Evolutionary conservation across 2,329 filamentous ascomycete species (phyloP).

Genomic region (Monosporascus sp.): DNA sequence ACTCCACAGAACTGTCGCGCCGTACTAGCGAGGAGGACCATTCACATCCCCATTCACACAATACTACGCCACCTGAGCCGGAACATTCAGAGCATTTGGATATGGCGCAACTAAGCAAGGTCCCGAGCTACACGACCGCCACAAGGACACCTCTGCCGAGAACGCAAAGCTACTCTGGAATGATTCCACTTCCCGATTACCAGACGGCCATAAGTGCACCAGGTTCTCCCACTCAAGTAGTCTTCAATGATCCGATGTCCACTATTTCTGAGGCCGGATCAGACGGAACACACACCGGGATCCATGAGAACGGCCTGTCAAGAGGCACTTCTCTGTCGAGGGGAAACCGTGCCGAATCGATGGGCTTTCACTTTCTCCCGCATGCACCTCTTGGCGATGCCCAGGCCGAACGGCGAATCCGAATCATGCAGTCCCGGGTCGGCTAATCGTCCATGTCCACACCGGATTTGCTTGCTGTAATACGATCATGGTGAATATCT

Average conservation of each 20-base stretch:
- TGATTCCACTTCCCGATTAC: slow-evolving; percentile 59
- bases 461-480: too few species aligned
- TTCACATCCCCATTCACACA: slow-evolving; percentile 36
- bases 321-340: slow-evolving; percentile 15
- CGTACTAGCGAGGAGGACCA: slow-evolving; percentile 47
- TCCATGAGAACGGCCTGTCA: slow-evolving; percentile 8
- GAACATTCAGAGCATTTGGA: slow-evolving; percentile 51
- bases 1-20: slow-evolving; percentile 44
- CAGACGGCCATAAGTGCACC: slow-evolving; percentile 53
- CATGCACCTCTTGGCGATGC: slow-evolving; percentile 16
- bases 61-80: slow-evolving; percentile 37
- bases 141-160: slow-evolving; percentile 56
- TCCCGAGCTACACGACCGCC: slow-evolving; percentile 73
- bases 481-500: neutral
- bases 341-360: slow-evolving; percentile 13
- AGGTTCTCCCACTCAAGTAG: slow-evolving; percentile 36
- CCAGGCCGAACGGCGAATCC: slow-evolving; percentile 17
- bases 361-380: slow-evolving; percentile 23
- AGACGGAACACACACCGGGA: slow-evolving; percentile 1
- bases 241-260: slow-evolving; percentile 20
- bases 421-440: slow-evolving; percentile 4
- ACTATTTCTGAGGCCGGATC: slow-evolving; percentile 18
- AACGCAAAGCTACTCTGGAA: slow-evolving; percentile 42
- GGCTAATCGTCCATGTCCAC: neutral
- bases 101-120: slow-evolving; percentile 61